Evolutionary conservation across 2,329 filamentous ascomycete genomes (phyloP).

Genomic region (Graphilbum fragrans): DNA sequence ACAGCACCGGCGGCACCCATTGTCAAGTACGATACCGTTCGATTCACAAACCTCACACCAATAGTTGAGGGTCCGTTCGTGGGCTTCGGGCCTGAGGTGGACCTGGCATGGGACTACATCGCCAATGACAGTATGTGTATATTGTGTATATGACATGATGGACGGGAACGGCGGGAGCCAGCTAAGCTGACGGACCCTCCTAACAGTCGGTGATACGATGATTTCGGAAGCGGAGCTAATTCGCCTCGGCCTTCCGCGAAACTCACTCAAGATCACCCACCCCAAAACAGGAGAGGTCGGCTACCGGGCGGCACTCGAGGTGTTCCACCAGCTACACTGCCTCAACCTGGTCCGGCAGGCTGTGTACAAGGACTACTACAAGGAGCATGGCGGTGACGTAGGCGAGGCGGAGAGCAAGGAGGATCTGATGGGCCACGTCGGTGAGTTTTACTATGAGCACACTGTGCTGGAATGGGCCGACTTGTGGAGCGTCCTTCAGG

Average conservation of each 20-base stretch:
- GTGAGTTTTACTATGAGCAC: conserved; percentile 15
- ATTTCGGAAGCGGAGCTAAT: conserved; percentile 40
- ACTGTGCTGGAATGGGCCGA: too few species aligned
- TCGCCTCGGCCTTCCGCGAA: conserved; percentile 37
- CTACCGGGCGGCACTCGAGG: conserved; percentile 46
- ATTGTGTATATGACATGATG: conserved; percentile 9
- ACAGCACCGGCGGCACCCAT: conserved; percentile 33
- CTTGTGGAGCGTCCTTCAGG: conserved; percentile 3
- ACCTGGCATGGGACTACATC: conserved; percentile 43
- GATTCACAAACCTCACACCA: conserved; percentile 32
- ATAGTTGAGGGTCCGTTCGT: conserved; percentile 38
- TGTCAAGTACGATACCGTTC: conserved; percentile 35
- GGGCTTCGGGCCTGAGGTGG: conserved; percentile 42
- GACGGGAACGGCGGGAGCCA: too few species aligned
- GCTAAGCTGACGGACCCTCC: not conserved
- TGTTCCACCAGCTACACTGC: conserved; percentile 44
- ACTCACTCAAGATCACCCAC: conserved; percentile 42
- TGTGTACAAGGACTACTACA: conserved; percentile 37
- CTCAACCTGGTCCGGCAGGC: conserved; percentile 35
- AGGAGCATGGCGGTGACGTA: conserved; percentile 33
- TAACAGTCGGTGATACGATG: conserved; percentile 46
- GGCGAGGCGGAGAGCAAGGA: conserved; percentile 22
- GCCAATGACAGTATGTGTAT: conserved; percentile 28
- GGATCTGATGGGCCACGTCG: conserved; percentile 30
- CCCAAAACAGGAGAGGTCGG: conserved; percentile 42